These are phyloP conservation scores for Candida sanyaensis DNA, from an alignment of 1,139 yeast genomes.

Conservation along the genomic window DNA sequence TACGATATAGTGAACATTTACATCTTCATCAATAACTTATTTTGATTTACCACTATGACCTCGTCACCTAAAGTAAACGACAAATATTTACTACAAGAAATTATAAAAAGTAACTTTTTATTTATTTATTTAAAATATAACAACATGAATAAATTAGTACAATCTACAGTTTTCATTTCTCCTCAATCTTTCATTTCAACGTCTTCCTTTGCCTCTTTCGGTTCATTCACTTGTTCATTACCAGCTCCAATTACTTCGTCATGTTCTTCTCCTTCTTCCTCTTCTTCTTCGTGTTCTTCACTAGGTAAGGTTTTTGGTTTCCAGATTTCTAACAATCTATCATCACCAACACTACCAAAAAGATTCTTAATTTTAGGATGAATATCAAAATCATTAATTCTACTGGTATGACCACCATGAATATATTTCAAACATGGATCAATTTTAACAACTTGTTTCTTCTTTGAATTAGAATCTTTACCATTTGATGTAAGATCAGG, in stretches of 20 bases:
- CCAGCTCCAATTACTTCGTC: constrained; percentile 18
- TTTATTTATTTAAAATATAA: background rate
- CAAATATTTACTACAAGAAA: no score
- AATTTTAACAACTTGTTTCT: constrained; percentile 27
- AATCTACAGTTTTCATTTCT: background rate
- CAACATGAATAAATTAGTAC: background rate
- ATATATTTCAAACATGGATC: constrained; percentile 64
- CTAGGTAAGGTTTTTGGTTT: constrained; percentile 46
- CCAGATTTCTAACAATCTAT: constrained; percentile 55
- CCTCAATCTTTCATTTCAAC: background rate
- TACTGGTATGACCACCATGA: constrained; percentile 61
- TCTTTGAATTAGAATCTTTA: constrained; percentile 9
- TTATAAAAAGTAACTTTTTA: no score
- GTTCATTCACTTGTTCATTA: constrained; percentile 4
- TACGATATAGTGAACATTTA: no score
- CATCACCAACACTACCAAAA: constrained; percentile 53
- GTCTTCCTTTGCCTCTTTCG: constrained; percentile 4
- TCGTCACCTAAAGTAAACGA: no score
- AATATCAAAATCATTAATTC: constrained; percentile 51
- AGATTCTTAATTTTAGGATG: constrained; percentile 48
- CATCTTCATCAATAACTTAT: no score
- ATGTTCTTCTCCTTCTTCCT: constrained; percentile 22
- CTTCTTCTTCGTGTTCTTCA: constrained; percentile 46
- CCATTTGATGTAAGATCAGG: constrained; percentile 24
- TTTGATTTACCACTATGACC: no score